Base-by-base conservation (phyloP, 148 eudicot species). In the Dysphania ambrosioides region DNA sequence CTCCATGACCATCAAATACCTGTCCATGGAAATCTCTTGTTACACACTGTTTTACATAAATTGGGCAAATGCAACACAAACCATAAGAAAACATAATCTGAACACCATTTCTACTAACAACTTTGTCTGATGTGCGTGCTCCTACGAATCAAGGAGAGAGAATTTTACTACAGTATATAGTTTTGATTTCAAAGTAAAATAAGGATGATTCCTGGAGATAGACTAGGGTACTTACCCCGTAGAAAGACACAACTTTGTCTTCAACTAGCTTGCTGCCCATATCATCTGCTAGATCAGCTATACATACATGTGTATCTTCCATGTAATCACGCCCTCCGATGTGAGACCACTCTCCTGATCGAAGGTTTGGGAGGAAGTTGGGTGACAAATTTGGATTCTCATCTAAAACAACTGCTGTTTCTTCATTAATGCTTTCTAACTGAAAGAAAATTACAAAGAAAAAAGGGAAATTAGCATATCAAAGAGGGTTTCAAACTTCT, bases 1-100 rank as follows among this genome's bases (percentile, higher is more conserved):
- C 99, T 44, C 97, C 99, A 78, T 95, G 99, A 41, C 99, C 99
- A 80, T 95, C 99, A 75, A 95, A 95, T 42, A 95, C 99, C 99
- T 95, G 78, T 78, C 70, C 71, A 79, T 42, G 27, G 64, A 49
- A 47, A 60, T 68, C 24, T 65, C 31, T 13, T 26, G 38, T 40
- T 24, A 67, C 7, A 66, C 55, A 26, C 55, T 34, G 11, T 53
- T 24, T 5, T 0, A 1, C 18, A n/a, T n/a, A n/a, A n/a, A n/a
- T n/a, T n/a, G n/a, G n/a, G n/a, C n/a, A 13, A 47, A 16, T 31
- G 73, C 49, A 34, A 1, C 34, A 26, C 34, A 18, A 53, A 23
- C 19, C 47, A 62, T 38, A 70, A 60, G n/a, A n/a, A 21, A 19
- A 31, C n/a, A 26, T 10, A 41, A 23, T 15, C 27, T 5, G 30